A percentile compares a stretch with the other conserved stretches of the same genome.
Conservation (phyloP, 2,329 filamentous ascomycete genomes). For the Juglanconis sp. region DNA sequence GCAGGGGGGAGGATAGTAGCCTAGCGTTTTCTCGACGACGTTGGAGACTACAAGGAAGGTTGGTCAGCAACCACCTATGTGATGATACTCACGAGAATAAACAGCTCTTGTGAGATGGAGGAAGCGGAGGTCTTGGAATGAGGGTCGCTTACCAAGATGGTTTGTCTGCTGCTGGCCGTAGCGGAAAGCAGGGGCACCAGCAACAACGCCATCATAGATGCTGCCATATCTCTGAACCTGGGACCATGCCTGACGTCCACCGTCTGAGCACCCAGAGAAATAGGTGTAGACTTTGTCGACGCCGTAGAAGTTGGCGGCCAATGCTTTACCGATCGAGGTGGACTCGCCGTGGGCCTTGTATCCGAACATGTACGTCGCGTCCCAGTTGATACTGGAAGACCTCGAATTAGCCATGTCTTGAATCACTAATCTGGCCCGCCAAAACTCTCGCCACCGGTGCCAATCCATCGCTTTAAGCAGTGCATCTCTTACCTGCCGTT, state of each 20-base stretch:
- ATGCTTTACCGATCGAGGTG: slow-evolving; percentile 37
- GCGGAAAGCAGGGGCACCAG: slow-evolving; percentile 36
- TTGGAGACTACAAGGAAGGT: too few species aligned
- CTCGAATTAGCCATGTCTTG: slow-evolving; percentile 24
- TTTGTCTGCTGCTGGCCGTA: slow-evolving; percentile 41
- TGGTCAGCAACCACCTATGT: too few species aligned
- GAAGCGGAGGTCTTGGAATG: too few species aligned
- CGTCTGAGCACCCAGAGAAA: slow-evolving; percentile 52
- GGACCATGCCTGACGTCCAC: slow-evolving; percentile 50
- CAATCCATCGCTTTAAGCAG: too few species aligned
- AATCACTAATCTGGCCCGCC: too few species aligned
- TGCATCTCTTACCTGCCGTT: slow-evolving; percentile 27
- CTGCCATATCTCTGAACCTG: slow-evolving; percentile 45
- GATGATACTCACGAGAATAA: too few species aligned
- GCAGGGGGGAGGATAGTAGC: slow-evolving; percentile 34
- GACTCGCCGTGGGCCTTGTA: slow-evolving; percentile 36
- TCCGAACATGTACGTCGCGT: slow-evolving; percentile 25
- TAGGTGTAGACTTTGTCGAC: slow-evolving; percentile 32
- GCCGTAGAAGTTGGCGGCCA: neutral
- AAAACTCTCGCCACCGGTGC: too few species aligned
- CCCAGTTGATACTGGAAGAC: slow-evolving; percentile 29
- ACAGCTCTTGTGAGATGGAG: too few species aligned
- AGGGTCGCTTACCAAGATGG: slow-evolving; percentile 27
- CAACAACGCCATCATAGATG: slow-evolving; percentile 50
- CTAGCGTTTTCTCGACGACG: slow-evolving; percentile 29